Base-by-base conservation (phyloP, 495 filamentous ascomycete genomes). In the Penicillium steckii region DNA sequence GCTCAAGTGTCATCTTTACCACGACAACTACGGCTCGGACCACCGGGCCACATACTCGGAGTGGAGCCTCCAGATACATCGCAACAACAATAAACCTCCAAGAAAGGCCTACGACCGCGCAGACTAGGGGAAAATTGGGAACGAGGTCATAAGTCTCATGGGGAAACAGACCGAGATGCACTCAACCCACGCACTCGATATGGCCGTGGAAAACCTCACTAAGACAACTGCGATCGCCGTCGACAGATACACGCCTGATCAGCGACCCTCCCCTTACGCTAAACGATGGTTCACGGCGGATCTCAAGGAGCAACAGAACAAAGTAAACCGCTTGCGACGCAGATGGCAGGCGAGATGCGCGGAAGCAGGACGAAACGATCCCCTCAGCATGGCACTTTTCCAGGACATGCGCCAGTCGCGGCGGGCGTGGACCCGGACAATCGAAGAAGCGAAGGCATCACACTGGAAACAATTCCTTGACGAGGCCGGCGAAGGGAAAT, bases 221-320 rank as follows among this genome's bases (percentile, higher is more conserved):
- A n/a, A 37, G 3, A 15, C 13, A 5, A 37, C 33, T 1, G n/a
- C 33, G 33, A n/a, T n/a, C 3, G 45, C 38, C 8, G 35, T 53
- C 3, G 13, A 55, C 49, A 47, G 26, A 19, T 43, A 23, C 49
- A 55, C 46, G 6, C 51, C 27, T 9, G 45, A 45, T 22, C 38
- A 22, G 1, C 46, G 42, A 19, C 60, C 35, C 52, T 54, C 42
- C 18, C 52, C 48, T 19, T 66, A 66, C 41, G 55, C 56, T 9
- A 66, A 62, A 49, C 37, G 50, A 25, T 66, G 53, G 62, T 66
- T 66, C 19, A 60, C 53, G 0, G 53, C 53, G n/a, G 56, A 57
- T 4, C 59, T 60, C 21, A 66, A 62, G 22, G 25, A 27, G 2
- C 50, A 62, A 46, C 48, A 62, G 22, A 26, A 35, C 12, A 45